Evolutionary conservation across 176 grass and related monocot species (phyloP).

Genomic region (Puccinellia tenuiflora): DNA sequence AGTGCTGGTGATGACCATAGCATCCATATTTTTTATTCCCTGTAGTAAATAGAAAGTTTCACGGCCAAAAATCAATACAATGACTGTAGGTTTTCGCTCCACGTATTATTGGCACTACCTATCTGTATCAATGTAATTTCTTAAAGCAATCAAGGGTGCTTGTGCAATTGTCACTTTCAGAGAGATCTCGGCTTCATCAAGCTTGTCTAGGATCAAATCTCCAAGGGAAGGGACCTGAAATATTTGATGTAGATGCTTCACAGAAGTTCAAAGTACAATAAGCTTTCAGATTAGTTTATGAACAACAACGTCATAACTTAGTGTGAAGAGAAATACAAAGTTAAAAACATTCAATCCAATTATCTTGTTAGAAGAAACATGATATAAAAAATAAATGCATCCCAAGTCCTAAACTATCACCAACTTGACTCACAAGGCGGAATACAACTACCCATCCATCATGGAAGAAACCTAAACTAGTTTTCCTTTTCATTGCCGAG

Average conservation of each 20-base stretch:
- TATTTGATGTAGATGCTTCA: background rate
- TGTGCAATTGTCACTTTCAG: slow-evolving; percentile 37
- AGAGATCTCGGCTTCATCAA: slow-evolving; percentile 57
- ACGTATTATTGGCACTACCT: background rate
- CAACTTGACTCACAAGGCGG: background rate
- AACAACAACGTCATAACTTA: no score
- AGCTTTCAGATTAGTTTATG: no score
- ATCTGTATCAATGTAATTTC: background rate
- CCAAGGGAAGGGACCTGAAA: slow-evolving; percentile 37
- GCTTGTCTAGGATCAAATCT: slow-evolving; percentile 55
- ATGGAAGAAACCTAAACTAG: background rate
- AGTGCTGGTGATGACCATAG: background rate
- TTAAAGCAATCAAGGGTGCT: background rate
- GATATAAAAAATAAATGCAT: background rate
- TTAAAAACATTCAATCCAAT: background rate
- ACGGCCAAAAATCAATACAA: background rate
- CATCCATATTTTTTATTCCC: background rate
- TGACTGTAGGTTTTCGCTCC: background rate
- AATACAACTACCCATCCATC: background rate
- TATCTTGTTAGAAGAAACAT: background rate
- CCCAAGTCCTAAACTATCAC: background rate
- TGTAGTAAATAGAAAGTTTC: background rate
- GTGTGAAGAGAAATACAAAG: background rate
- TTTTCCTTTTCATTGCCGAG: background rate
- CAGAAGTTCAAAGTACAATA: background rate